Evolutionary conservation across 2,329 filamentous ascomycete species (phyloP).

Genomic region (Cladosporium sp.): DNA sequence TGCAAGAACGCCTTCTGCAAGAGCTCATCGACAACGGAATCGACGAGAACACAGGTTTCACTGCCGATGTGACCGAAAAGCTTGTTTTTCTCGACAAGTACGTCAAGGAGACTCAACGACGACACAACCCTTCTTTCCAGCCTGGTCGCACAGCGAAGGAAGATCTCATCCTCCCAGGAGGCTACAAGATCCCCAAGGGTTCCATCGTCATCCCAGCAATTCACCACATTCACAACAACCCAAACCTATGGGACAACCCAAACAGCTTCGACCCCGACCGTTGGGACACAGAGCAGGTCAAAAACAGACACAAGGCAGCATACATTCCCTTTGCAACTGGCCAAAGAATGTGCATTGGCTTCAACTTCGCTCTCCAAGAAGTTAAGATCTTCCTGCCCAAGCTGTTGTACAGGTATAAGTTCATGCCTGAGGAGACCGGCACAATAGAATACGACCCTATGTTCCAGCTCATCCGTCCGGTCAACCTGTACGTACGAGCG

Average conservation of each 20-base stretch:
- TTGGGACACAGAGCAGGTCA: slow-evolving; percentile 58
- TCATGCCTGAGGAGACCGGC: slow-evolving; percentile 49
- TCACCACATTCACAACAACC: slow-evolving; percentile 52
- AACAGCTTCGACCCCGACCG: slow-evolving; percentile 59
- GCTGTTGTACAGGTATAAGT: slow-evolving; percentile 61
- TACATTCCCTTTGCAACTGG: slow-evolving; percentile 63
- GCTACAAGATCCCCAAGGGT: slow-evolving; percentile 56
- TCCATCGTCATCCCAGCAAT: slow-evolving; percentile 55
- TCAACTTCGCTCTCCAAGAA: slow-evolving; percentile 64
- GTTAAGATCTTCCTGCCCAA: slow-evolving; percentile 61
- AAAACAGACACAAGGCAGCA: slow-evolving; percentile 51
- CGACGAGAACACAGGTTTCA: slow-evolving; percentile 37
- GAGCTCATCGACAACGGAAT: slow-evolving; percentile 51
- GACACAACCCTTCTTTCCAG: slow-evolving; percentile 63
- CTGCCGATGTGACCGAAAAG: slow-evolving; percentile 40
- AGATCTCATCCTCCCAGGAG: slow-evolving; percentile 60
- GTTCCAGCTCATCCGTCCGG: slow-evolving; percentile 59
- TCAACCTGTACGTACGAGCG: slow-evolving; percentile 56
- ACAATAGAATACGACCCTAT: slow-evolving; percentile 56
- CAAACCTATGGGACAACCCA: slow-evolving; percentile 59
- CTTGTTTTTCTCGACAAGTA: slow-evolving; percentile 58
- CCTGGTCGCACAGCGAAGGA: slow-evolving; percentile 57
- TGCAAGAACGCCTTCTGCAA: slow-evolving; percentile 59
- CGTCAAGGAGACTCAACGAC: slow-evolving; percentile 59
- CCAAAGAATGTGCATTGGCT: slow-evolving; percentile 61